Conservation (phyloP, 163 green algal species). For the Chlamydomonas reinhardtii region DNA sequence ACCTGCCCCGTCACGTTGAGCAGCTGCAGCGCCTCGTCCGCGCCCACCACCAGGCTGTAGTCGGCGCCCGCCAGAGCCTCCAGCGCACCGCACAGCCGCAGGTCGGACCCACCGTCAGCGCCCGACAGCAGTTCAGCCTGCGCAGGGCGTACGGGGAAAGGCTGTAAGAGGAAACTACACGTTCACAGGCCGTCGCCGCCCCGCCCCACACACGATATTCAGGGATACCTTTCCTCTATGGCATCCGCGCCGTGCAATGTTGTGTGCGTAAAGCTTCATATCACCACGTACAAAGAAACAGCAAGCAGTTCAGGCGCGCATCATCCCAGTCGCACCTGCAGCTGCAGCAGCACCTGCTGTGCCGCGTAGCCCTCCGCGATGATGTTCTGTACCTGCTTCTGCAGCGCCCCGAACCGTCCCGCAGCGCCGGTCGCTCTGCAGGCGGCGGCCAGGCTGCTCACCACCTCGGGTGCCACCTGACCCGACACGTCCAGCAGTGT, state of each 20-base stretch:
- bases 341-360: slow-evolving; percentile 88
- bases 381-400: slow-evolving; percentile 57
- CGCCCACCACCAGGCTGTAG: slow-evolving; percentile 88
- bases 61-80: slow-evolving; percentile 81
- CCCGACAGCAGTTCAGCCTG: slow-evolving; percentile 54
- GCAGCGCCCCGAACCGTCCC: slow-evolving; percentile 57
- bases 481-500: slow-evolving; percentile 87
- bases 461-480: slow-evolving; percentile 77
- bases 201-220: too few relatives aligned
- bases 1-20: slow-evolving; percentile 74
- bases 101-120: slow-evolving; percentile 20
- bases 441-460: slow-evolving; percentile 67
- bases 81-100: slow-evolving; percentile 11
- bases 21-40: slow-evolving; percentile 95
- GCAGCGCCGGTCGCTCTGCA: slow-evolving; percentile 49
- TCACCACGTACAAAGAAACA: too few relatives aligned
- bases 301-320: not conserved
- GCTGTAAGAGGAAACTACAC: too few relatives aligned
- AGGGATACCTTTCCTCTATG: too few relatives aligned
- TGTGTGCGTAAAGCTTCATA: too few relatives aligned
- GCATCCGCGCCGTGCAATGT: too few relatives aligned
- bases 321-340: slow-evolving; percentile 66
- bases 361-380: slow-evolving; percentile 89
- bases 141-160: not conserved
- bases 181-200: too few relatives aligned